Conservation (phyloP, 1,284 basidiomycete genomes). For the Coniferiporia sulphurascens region DNA sequence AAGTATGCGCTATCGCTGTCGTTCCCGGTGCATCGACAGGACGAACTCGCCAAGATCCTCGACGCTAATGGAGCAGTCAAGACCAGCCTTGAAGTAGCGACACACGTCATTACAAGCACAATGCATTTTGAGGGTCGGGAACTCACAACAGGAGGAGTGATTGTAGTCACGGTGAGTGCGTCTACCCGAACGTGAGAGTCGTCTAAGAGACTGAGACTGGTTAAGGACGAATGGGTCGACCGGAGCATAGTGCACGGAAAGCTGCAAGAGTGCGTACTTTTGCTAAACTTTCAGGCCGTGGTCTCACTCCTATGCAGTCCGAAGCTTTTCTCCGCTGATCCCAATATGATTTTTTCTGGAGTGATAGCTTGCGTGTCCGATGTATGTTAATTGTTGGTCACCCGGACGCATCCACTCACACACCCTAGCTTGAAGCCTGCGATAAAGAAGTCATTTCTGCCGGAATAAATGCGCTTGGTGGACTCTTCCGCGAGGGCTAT, state of each 20-base stretch:
- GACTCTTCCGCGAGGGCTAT: slow-evolving; percentile 70
- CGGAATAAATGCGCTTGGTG: slow-evolving; percentile 73
- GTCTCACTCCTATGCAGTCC: slow-evolving; percentile 31
- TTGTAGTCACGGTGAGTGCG: slow-evolving; percentile 41
- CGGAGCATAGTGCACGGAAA: slow-evolving; percentile 54
- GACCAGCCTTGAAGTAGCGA: slow-evolving; percentile 34
- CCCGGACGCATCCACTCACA: slow-evolving; percentile 5
- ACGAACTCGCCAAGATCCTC: slow-evolving; percentile 32
- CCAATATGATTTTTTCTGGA: slow-evolving; percentile 76
- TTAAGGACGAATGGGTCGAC: slow-evolving; percentile 63
- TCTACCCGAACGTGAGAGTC: not conserved
- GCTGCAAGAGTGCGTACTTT: slow-evolving; percentile 46
- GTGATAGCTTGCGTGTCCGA: slow-evolving; percentile 66
- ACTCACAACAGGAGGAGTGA: slow-evolving; percentile 28
- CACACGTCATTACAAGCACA: slow-evolving; percentile 44
- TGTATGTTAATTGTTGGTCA: slow-evolving; percentile 33
- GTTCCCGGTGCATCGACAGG: slow-evolving; percentile 26
- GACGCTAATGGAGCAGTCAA: slow-evolving; percentile 43
- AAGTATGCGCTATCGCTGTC: slow-evolving; percentile 31
- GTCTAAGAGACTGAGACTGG: slow-evolving; percentile 11
- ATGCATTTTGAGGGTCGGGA: slow-evolving; percentile 50
- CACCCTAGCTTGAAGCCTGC: slow-evolving; percentile 43
- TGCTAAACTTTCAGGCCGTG: not conserved
- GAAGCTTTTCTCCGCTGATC: slow-evolving; percentile 69
- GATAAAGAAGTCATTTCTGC: slow-evolving; percentile 73